Evolutionary conservation across 2,329 filamentous ascomycete species (phyloP).

Genomic region (Didymella arachidicola): DNA sequence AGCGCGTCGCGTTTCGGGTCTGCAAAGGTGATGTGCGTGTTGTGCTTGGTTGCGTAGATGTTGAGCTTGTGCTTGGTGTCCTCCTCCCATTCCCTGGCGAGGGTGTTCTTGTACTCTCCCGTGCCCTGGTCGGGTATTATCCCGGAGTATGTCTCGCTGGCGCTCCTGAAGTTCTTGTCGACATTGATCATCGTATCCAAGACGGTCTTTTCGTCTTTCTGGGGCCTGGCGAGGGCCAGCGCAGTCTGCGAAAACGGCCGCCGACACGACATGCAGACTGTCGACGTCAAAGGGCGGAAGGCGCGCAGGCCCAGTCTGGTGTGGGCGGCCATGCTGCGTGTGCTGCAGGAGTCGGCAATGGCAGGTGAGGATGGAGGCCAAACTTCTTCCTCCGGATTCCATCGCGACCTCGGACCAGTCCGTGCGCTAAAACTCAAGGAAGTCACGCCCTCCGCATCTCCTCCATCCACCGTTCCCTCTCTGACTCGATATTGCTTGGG

Average conservation of each 20-base stretch:
- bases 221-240: slow-evolving; percentile 22
- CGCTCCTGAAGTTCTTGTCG: slow-evolving; percentile 27
- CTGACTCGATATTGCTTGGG: slow-evolving; percentile 18
- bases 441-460: slow-evolving; percentile 26
- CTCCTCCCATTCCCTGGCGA: slow-evolving; percentile 40
- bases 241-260: slow-evolving; percentile 47
- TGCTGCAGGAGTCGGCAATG: slow-evolving; percentile 25
- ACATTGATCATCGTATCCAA: slow-evolving; percentile 30
- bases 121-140: background rate
- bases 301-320: slow-evolving; percentile 36
- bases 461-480: slow-evolving; percentile 33
- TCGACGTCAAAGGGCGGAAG: slow-evolving; percentile 43
- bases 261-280: slow-evolving; percentile 51
- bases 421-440: slow-evolving; percentile 9
- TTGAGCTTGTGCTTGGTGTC: slow-evolving; percentile 82
- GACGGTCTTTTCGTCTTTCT: slow-evolving; percentile 15
- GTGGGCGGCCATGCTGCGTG: slow-evolving; percentile 35
- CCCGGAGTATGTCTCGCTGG: slow-evolving; percentile 34
- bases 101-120: slow-evolving; percentile 25
- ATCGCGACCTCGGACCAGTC: slow-evolving; percentile 9
- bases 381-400: slow-evolving; percentile 18
- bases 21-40: slow-evolving; percentile 91
- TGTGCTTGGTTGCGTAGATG: slow-evolving; percentile 88
- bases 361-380: slow-evolving; percentile 19
- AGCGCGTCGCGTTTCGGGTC: slow-evolving; percentile 81